phyloP scores from a whole-genome alignment of 352 stramenopile species.

The Globisporangium paddicum region DNA sequence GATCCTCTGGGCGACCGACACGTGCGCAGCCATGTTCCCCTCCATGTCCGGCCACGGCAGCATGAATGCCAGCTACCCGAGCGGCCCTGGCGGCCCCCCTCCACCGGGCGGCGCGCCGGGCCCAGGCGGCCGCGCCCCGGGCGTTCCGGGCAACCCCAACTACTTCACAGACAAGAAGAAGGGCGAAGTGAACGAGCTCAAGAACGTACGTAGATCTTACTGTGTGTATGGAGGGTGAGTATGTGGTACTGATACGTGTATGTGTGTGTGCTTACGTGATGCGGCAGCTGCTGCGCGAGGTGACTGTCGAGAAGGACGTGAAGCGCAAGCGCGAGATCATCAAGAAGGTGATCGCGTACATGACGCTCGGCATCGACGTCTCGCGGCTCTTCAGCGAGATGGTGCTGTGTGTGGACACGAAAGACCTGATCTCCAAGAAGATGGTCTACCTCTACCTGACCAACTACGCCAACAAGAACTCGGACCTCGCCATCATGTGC shows the following conservation, averaged over 20 bases:
- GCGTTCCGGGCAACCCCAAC: conserved; percentile 45
- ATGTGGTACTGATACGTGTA: background rate
- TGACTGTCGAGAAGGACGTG: conserved; percentile 95
- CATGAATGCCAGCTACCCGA: conserved; percentile 16
- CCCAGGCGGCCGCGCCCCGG: conserved; percentile 18
- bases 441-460: conserved; percentile 99
- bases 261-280: conserved; percentile 39
- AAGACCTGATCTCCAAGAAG: conserved; percentile 99
- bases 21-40: conserved; percentile 38
- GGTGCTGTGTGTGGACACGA: conserved; percentile 96
- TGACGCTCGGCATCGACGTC: conserved; percentile 99
- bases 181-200: conserved; percentile 94
- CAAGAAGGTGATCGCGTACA: conserved; percentile 99
- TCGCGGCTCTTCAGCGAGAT: conserved; percentile 99
- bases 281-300: conserved; percentile 80
- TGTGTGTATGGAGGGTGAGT: background rate
- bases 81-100: conserved; percentile 5
- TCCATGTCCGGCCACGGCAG: conserved; percentile 20
- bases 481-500: conserved; percentile 99
- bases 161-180: conserved; percentile 93
- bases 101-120: conserved; percentile 4
- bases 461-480: conserved; percentile 98
- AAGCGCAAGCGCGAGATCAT: conserved; percentile 99
- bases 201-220: conserved; percentile 73
- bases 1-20: background rate